Base-by-base conservation (phyloP, 2,329 filamentous ascomycete species). In the Scytalidium lignicola region DNA sequence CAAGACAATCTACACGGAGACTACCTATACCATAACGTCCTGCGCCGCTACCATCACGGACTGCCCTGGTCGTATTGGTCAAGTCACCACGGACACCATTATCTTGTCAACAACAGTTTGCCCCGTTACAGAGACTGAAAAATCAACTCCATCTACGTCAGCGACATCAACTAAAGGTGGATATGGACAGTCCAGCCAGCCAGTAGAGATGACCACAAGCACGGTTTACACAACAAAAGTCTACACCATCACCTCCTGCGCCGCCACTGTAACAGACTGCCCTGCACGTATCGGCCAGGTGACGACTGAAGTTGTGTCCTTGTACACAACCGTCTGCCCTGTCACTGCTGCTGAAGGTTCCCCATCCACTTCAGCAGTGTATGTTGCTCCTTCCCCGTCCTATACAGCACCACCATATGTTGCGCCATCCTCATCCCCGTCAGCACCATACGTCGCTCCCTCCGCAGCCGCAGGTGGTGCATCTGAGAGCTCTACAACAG, bases 241-340 rank as follows among this genome's bases (percentile, higher is more conserved):
- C 0, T 53, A 46, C 17, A 54, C 52, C 3, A 44, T 54, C 17
- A 53, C 52, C 2, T 41, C 44, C 15, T 54, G 52, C 21, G 45
- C 48, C 5, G 10, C 46, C n/a, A 46, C 41, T 18, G 39, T 46
- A 3, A 48, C 29, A 18, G 29, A 47, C 21, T 53, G 51, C 26
- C 48, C 49, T 3, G 32, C 45, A 22, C 49, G 44, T 41, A 13
- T 51, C 12, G 59, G 60, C 15, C 53, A 55, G 15, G 58, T 66
- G 29, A 61, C 61, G 3, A 66, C 61, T 21, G 54, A 63, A 18
- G 57, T 52, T n/a, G 58, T 65, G 41, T 50, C 56, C 41, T 45
- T 64, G 43, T 63, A 61, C 22, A 67, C 63, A 3, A 67, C 66
- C 13, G 56, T 66, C 41, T 65, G 55, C 55, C 65, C 65, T n/a